Percentiles rank a stretch among this genome's conserved stretches.
Evolutionary conservation across 108 stramenopile genomes (phyloP).

Genomic region (Cylindrotheca fusiformis): DNA sequence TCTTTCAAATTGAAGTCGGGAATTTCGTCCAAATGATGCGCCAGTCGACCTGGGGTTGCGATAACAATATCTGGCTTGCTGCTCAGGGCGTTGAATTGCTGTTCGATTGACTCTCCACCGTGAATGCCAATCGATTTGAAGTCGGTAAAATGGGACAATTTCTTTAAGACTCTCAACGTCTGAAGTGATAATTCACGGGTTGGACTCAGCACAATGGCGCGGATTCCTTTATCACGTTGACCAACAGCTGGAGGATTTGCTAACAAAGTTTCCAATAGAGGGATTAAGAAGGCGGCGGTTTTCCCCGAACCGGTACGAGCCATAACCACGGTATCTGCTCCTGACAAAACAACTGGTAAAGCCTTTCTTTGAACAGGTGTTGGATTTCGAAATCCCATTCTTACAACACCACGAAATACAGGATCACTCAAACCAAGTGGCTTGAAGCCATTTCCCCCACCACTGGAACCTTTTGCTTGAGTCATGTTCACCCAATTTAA

Average conservation of each 20-base stretch:
- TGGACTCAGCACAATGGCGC: slow-evolving; percentile 90
- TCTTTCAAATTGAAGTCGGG: slow-evolving; percentile 82
- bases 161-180: slow-evolving; percentile 81
- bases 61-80: slow-evolving; percentile 95
- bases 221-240: slow-evolving; percentile 12
- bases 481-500: slow-evolving; percentile 1
- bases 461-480: slow-evolving; percentile 16
- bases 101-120: slow-evolving; percentile 96
- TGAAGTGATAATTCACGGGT: slow-evolving; percentile 96
- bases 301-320: slow-evolving; percentile 96
- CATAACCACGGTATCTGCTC: slow-evolving; percentile 94
- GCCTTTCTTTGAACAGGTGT: slow-evolving; percentile 98
- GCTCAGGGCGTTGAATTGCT: slow-evolving; percentile 89
- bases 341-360: slow-evolving; percentile 87
- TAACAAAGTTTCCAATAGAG: slow-evolving; percentile 82
- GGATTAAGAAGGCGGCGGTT: slow-evolving; percentile 94
- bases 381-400: slow-evolving; percentile 93
- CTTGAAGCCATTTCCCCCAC: slow-evolving; percentile 75
- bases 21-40: slow-evolving; percentile 96
- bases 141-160: slow-evolving; percentile 77
- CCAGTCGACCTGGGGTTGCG: slow-evolving; percentile 97
- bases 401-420: slow-evolving; percentile 82
- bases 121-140: slow-evolving; percentile 79
- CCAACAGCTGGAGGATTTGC: slow-evolving; percentile 7
- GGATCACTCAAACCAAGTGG: slow-evolving; percentile 68